These are phyloP conservation scores for Buddleja alternifolia DNA, from an alignment of 257 asterid genomes.

Conservation along the genomic window DNA sequence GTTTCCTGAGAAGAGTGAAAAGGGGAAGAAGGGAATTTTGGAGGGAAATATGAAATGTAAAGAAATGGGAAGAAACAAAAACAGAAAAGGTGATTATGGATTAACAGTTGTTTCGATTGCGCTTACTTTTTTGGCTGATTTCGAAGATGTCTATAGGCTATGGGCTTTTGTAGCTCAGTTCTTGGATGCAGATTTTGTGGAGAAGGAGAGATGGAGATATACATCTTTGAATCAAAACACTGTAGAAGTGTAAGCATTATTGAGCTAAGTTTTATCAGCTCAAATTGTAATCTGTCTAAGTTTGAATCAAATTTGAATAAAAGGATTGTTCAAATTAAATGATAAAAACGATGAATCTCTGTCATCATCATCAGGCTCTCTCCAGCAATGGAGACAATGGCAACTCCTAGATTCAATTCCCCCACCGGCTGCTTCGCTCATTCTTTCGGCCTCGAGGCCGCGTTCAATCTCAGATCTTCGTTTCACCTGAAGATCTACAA, in stretches of 20 bases:
- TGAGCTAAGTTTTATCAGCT: neutral
- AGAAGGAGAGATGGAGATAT: slow-evolving; percentile 96
- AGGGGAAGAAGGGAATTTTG: slow-evolving; percentile 42
- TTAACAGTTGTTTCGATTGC: slow-evolving; percentile 69
- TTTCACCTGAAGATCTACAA: no score
- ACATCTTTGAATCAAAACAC: slow-evolving; percentile 81
- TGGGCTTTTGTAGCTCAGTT: slow-evolving; percentile 89
- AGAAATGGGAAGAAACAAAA: slow-evolving; percentile 32
- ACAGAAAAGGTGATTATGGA: slow-evolving; percentile 36
- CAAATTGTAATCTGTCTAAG: neutral
- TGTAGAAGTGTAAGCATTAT: slow-evolving; percentile 54
- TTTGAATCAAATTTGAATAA: no score
- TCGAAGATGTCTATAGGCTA: slow-evolving; percentile 75
- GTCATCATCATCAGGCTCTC: no score
- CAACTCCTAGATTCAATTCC: no score
- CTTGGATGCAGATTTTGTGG: slow-evolving; percentile 90
- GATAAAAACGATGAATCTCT: no score
- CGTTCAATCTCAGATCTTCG: no score
- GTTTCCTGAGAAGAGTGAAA: slow-evolving; percentile 59
- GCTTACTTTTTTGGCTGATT: slow-evolving; percentile 74
- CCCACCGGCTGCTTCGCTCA: no score
- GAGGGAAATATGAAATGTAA: slow-evolving; percentile 42
- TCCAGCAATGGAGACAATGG: no score
- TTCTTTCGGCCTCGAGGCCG: no score
- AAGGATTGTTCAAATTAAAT: no score